These are phyloP conservation scores for Microthlaspi erraticum DNA, from an alignment of 345 rosid genomes.

Conservation along the genomic window DNA sequence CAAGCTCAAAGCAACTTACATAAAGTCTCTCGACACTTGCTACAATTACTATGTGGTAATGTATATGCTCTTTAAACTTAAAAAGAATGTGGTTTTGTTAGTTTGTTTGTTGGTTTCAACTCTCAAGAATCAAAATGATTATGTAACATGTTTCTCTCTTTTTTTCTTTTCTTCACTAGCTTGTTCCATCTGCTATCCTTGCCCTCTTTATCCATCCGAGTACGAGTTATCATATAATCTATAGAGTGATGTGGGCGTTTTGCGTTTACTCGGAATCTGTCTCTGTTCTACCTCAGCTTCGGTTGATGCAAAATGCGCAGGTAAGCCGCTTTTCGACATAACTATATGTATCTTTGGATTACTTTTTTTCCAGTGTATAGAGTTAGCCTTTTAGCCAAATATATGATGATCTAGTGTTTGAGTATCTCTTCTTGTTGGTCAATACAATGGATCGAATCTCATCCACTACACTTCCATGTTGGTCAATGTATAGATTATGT, in stretches of 20 bases:
- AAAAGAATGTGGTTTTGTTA: background rate
- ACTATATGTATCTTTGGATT: background rate
- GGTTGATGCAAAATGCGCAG: conserved; percentile 86
- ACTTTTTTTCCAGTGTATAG: background rate
- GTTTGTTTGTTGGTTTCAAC: background rate
- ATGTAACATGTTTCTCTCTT: background rate
- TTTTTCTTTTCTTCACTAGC: conserved; percentile 41
- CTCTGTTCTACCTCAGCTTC: conserved; percentile 88
- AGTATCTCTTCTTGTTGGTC: background rate
- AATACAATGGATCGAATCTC: background rate
- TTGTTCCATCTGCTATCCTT: conserved; percentile 63
- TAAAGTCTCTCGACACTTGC: conserved; percentile 64
- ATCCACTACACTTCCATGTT: background rate
- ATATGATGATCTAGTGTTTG: conserved; percentile 22
- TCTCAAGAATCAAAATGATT: background rate
- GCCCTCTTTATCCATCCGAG: conserved; percentile 61
- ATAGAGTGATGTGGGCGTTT: conserved; percentile 65
- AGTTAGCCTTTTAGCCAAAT: background rate
- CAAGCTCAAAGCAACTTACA: conserved; percentile 72
- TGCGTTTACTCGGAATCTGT: conserved; percentile 68
- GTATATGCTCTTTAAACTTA: background rate
- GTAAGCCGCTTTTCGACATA: conserved; percentile 44
- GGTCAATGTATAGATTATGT: background rate
- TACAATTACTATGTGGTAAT: conserved; percentile 62
- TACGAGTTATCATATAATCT: background rate